These are phyloP conservation scores for Anisogramma anomala DNA, from an alignment of 2,329 filamentous ascomycete species.

Conservation along the genomic window DNA sequence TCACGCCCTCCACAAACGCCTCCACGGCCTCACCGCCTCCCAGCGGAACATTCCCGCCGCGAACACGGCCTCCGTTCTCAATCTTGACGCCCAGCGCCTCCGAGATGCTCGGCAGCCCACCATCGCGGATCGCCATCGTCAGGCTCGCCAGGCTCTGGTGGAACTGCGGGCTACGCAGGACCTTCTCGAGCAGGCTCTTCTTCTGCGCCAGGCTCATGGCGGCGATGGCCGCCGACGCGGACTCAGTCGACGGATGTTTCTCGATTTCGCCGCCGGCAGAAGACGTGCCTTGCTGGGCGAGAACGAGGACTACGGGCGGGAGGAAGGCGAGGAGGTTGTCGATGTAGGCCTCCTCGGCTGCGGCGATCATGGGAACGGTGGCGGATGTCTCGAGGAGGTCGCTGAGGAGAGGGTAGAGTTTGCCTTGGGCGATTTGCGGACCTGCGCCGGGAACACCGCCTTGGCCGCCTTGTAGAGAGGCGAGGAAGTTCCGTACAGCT, in stretches of 20 bases:
- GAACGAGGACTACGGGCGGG: constrained; percentile 64
- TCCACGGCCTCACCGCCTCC: constrained; percentile 83
- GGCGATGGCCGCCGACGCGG: constrained; percentile 60
- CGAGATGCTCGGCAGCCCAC: constrained; percentile 78
- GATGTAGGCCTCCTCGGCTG: constrained; percentile 51
- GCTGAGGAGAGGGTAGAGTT: constrained; percentile 69
- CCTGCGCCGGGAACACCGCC: constrained; percentile 22
- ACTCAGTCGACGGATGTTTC: constrained; percentile 55
- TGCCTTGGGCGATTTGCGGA: constrained; percentile 35
- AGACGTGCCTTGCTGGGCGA: constrained; percentile 57
- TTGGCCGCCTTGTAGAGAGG: constrained; percentile 57
- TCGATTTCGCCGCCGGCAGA: constrained; percentile 35
- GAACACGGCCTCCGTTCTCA: constrained; percentile 72
- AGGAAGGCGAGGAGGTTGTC: constrained; percentile 68
- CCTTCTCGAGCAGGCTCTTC: constrained; percentile 65
- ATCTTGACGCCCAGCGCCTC: constrained; percentile 75
- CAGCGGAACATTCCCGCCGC: constrained; percentile 67
- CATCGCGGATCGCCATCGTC: constrained; percentile 79
- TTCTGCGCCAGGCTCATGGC: constrained; percentile 67
- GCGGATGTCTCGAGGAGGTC: constrained; percentile 71
- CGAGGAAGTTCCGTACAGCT: constrained; percentile 78
- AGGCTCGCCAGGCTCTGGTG: constrained; percentile 74
- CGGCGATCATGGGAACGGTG: constrained; percentile 66
- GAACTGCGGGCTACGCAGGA: constrained; percentile 83
- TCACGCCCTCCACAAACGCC: constrained; percentile 83